A percentile compares a stretch with the other conserved stretches of the same genome.
Conservation (phyloP, 164 flowering plant species). For the Nelumbo lutea region DNA sequence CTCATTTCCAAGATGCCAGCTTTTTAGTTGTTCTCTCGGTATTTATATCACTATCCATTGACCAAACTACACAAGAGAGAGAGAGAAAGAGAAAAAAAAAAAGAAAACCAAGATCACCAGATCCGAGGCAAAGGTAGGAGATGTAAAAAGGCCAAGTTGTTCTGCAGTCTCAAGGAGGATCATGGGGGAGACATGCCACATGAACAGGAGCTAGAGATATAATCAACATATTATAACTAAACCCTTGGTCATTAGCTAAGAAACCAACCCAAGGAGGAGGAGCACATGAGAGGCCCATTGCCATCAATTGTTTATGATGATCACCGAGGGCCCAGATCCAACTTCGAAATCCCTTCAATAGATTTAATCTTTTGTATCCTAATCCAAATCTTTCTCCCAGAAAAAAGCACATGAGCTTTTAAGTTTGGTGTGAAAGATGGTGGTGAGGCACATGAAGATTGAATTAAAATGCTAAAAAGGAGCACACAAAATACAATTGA, state of each 20-base stretch:
- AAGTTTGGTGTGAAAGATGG: not conserved
- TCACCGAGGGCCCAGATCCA: slow-evolving; percentile 4
- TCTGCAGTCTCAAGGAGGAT: not conserved
- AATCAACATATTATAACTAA: not conserved
- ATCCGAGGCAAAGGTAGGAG: slow-evolving; percentile 7
- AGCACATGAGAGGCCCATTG: slow-evolving; percentile 11
- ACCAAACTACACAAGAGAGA: too few relatives aligned
- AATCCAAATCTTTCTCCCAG: slow-evolving; percentile 23
- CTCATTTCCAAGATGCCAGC: too few relatives aligned
- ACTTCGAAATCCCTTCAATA: not conserved
- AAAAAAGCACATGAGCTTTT: slow-evolving; percentile 19
- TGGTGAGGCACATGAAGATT: slow-evolving; percentile 3
- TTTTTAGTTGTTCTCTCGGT: not conserved
- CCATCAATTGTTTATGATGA: slow-evolving; percentile 1
- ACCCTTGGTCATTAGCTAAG: not conserved
- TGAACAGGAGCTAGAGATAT: slow-evolving; percentile 8
- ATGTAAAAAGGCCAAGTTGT: slow-evolving; percentile 2
- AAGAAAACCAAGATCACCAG: slow-evolving; percentile 3
- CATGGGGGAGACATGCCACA: slow-evolving; percentile 7
- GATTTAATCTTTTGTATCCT: slow-evolving; percentile 4
- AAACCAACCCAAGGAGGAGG: slow-evolving; percentile 11
- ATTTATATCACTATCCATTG: too few relatives aligned
- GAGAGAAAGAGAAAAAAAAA: not conserved
- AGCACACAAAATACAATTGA: not conserved
- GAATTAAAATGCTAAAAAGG: not conserved